These are phyloP conservation scores for Madurella fahalii DNA, from an alignment of 2,329 filamentous ascomycete species.

Conservation along the genomic window DNA sequence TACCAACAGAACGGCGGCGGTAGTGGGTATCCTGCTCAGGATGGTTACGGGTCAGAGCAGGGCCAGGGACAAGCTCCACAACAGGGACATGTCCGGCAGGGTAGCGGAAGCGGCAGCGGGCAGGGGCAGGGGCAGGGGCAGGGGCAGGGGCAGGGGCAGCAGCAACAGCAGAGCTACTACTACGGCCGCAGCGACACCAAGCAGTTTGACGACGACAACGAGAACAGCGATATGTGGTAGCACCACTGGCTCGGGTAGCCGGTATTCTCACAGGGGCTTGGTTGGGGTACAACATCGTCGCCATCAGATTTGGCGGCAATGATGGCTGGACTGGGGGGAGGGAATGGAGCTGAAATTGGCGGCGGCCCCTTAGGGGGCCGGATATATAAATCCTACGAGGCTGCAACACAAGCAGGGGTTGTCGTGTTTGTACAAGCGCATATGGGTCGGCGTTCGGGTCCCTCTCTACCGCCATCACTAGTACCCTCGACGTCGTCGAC, in stretches of 20 bases:
- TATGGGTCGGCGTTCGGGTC: slow-evolving; percentile 1
- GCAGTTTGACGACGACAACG: slow-evolving; percentile 16
- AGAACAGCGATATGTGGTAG: slow-evolving; percentile 27
- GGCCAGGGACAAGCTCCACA: slow-evolving; percentile 4
- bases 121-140: background rate
- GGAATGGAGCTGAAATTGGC: too few relatives aligned
- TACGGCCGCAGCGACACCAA: slow-evolving; percentile 14
- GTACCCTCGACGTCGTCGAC: too few relatives aligned
- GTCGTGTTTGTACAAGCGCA: slow-evolving; percentile 7
- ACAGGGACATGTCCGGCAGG: slow-evolving; percentile 8
- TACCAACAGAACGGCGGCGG: background rate
- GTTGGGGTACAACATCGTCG: too few relatives aligned
- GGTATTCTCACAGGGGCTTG: background rate
- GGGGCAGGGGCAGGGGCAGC: background rate
- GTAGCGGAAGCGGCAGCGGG: slow-evolving; percentile 1
- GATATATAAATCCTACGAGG: too few relatives aligned
- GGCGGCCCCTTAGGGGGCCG: too few relatives aligned
- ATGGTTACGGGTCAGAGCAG: background rate
- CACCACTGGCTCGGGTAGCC: slow-evolving; percentile 4
- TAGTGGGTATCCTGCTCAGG: slow-evolving; percentile 7
- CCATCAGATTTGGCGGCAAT: too few relatives aligned
- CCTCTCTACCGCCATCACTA: background rate
- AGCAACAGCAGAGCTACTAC: slow-evolving; percentile 15
- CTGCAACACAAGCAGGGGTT: background rate
- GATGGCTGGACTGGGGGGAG: too few relatives aligned